Conservation (phyloP, 768 basidiomycete genomes). For the Podaxis rugospora region DNA sequence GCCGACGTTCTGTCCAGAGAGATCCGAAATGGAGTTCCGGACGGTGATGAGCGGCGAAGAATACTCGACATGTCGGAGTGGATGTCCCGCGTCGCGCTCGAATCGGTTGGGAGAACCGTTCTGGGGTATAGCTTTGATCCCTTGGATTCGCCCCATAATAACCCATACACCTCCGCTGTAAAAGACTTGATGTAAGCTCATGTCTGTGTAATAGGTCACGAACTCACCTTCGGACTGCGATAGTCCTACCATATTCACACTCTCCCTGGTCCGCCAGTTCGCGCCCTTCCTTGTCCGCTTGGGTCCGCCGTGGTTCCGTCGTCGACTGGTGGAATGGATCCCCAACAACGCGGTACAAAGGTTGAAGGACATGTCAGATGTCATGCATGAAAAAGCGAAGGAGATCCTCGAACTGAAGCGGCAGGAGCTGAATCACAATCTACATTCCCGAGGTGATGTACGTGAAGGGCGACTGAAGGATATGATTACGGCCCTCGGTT, state of each 20-base stretch:
- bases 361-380: slow-evolving; percentile 42
- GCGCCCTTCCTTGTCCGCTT: slow-evolving; percentile 39
- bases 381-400: slow-evolving; percentile 39
- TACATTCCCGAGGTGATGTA: slow-evolving; percentile 14
- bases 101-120: slow-evolving; percentile 38
- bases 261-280: slow-evolving; percentile 42
- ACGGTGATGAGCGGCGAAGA: slow-evolving; percentile 12
- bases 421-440: slow-evolving; percentile 17
- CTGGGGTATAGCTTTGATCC: slow-evolving; percentile 46
- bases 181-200: slow-evolving; percentile 39
- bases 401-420: slow-evolving; percentile 37
- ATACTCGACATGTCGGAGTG: slow-evolving; percentile 44
- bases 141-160: slow-evolving; percentile 34
- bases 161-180: slow-evolving; percentile 40
- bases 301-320: slow-evolving; percentile 37
- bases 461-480: slow-evolving; percentile 32
- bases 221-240: slow-evolving; percentile 1
- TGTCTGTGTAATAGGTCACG: not conserved
- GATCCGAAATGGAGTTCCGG: slow-evolving; percentile 8
- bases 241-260: slow-evolving; percentile 42
- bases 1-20: slow-evolving; percentile 24
- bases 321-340: slow-evolving; percentile 36
- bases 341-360: slow-evolving; percentile 36
- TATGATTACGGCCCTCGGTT: slow-evolving; percentile 47
- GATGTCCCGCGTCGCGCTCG: slow-evolving; percentile 40